These are phyloP conservation scores for Plantago elongata DNA, from an alignment of 257 asterid species.

Conservation along the genomic window DNA sequence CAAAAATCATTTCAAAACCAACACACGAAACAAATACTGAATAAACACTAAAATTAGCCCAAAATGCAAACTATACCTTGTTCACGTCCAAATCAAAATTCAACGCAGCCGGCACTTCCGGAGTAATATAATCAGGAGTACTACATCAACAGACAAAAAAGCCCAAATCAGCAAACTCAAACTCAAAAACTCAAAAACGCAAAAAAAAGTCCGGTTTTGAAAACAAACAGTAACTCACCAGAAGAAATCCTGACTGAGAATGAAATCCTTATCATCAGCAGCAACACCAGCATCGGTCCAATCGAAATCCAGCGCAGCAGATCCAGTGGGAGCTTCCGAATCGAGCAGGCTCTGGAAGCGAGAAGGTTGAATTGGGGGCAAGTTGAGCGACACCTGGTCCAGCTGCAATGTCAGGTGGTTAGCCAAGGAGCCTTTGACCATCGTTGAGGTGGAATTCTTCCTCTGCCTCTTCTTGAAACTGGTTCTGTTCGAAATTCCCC, in stretches of 20 bases:
- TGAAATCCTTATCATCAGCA: conserved; percentile 54
- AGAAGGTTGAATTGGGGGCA: conserved; percentile 32
- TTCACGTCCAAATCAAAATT: conserved; percentile 31
- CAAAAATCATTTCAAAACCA: background rate
- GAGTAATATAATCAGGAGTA: conserved; percentile 91
- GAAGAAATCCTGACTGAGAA: conserved; percentile 97
- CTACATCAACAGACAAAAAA: conserved; percentile 28
- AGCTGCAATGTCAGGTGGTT: conserved; percentile 54
- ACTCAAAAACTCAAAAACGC: background rate
- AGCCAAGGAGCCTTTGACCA: conserved; percentile 55
- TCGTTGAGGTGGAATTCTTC: conserved; percentile 10
- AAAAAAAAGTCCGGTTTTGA: background rate
- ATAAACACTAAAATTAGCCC: background rate
- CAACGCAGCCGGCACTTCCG: conserved; percentile 52
- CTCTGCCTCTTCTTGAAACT: conserved; percentile 21
- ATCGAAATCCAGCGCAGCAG: conserved; percentile 33
- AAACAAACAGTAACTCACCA: conserved; percentile 37
- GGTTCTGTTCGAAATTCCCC: conserved; percentile 7
- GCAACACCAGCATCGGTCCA: conserved; percentile 11
- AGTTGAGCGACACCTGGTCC: conserved; percentile 36
- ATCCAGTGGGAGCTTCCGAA: conserved; percentile 33
- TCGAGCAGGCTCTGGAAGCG: conserved; percentile 46
- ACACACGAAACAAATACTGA: background rate
- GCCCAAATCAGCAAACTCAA: background rate
- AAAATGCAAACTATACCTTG: conserved; percentile 32